These are phyloP conservation scores for Puccinia triticina DNA, from an alignment of 1,284 basidiomycete genomes.

Conservation along the genomic window DNA sequence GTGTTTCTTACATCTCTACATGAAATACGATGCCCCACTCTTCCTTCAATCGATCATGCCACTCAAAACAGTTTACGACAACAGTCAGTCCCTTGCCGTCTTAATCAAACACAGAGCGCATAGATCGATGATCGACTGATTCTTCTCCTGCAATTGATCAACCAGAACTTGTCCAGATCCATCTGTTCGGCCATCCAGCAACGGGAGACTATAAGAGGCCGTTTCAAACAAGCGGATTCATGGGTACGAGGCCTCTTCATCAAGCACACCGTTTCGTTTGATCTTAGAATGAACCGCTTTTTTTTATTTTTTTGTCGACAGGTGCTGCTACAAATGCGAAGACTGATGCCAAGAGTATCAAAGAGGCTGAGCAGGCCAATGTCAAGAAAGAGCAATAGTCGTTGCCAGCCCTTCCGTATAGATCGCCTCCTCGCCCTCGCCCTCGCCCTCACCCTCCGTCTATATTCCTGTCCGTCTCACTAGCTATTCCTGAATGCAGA, in stretches of 20 bases:
- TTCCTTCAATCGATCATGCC: slow-evolving; percentile 91
- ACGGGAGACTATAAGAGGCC: slow-evolving; percentile 48
- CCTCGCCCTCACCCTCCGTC: neutral
- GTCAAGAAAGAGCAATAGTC: slow-evolving; percentile 48
- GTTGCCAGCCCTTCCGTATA: neutral
- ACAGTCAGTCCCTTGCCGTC: slow-evolving; percentile 61
- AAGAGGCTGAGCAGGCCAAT: slow-evolving; percentile 49
- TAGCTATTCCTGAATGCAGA: neutral
- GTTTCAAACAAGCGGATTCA: slow-evolving; percentile 47
- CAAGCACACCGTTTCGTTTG: neutral
- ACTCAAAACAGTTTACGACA: slow-evolving; percentile 80
- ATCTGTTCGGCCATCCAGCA: slow-evolving; percentile 41
- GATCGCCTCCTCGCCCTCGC: neutral
- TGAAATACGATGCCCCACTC: slow-evolving; percentile 83
- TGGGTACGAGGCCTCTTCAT: slow-evolving; percentile 26
- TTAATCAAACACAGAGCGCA: neutral
- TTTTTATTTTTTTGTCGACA: neutral
- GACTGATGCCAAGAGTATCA: slow-evolving; percentile 51
- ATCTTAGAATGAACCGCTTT: neutral
- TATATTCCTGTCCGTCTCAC: too few species aligned
- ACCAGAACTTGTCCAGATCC: slow-evolving; percentile 49
- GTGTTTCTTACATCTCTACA: slow-evolving; percentile 65
- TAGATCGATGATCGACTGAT: neutral
- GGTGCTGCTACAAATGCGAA: slow-evolving; percentile 47
- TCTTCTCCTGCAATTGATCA: neutral